Evolutionary conservation across 2,329 filamentous ascomycete species (phyloP).

Genomic region (Colletotrichum phormii): DNA sequence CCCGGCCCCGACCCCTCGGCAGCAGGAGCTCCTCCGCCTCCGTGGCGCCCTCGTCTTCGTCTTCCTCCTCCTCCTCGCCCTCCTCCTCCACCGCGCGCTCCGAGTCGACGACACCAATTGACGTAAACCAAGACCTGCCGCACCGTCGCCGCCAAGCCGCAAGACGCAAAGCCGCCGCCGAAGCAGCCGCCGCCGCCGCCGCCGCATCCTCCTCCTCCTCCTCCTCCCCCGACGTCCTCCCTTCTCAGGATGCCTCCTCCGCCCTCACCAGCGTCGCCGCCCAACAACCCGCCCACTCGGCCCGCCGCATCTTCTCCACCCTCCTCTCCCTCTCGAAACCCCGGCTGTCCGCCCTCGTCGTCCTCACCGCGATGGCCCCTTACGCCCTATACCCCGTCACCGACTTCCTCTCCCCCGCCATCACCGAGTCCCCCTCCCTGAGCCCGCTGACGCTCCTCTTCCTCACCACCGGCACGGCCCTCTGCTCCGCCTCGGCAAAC

Average conservation of each 20-base stretch:
- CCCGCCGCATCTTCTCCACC: conserved; percentile 77
- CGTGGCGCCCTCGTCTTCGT: conserved; percentile 11
- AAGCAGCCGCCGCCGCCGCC: conserved; percentile 1
- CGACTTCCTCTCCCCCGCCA: conserved; percentile 79
- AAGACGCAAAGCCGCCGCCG: conserved; percentile 33
- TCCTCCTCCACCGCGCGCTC: conserved; percentile 16
- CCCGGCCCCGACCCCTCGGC: conserved; percentile 7
- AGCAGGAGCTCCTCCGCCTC: conserved; percentile 28
- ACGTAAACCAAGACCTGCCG: conserved; percentile 31
- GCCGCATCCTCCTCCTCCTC: too few species aligned
- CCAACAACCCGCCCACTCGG: conserved; percentile 60
- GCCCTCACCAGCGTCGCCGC: conserved; percentile 65
- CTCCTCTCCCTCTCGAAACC: conserved; percentile 96
- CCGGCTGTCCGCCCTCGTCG: conserved; percentile 89
- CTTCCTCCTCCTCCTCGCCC: conserved; percentile 14
- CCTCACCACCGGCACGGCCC: conserved; percentile 87
- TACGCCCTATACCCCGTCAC: conserved; percentile 96
- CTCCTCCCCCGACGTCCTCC: conserved; percentile 41
- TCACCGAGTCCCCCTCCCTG: conserved; percentile 78
- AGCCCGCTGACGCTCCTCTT: conserved; percentile 93
- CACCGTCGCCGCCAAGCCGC: conserved; percentile 37
- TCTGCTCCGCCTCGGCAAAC: conserved; percentile 93
- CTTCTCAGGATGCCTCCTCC: conserved; percentile 66
- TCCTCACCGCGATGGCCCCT: conserved; percentile 88
- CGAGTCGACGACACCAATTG: conserved; percentile 23